Conservation (phyloP, 768 basidiomycete genomes). For the Podaxis pistillaris region DNA sequence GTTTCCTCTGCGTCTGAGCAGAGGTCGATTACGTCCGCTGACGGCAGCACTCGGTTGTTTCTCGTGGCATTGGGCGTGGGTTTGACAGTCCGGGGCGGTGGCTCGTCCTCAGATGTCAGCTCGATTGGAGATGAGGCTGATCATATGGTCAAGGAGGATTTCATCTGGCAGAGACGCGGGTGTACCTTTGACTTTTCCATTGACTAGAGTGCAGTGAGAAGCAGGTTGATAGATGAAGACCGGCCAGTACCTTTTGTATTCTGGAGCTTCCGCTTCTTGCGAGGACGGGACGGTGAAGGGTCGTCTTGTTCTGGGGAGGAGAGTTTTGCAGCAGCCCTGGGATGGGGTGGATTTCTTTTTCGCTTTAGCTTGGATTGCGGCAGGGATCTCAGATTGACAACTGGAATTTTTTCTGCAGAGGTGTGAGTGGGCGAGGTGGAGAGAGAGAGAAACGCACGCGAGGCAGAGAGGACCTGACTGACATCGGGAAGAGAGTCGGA, state of each 20-base stretch:
- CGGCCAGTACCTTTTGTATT: not conserved
- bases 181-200: slow-evolving; percentile 6
- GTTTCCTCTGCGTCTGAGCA: slow-evolving; percentile 22
- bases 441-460: not conserved
- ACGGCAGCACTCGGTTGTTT: not conserved
- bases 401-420: not conserved
- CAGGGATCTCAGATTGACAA: not conserved
- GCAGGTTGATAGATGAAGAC: not conserved
- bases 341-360: not conserved
- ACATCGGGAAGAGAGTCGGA: slow-evolving; percentile 8
- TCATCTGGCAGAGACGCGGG: not conserved
- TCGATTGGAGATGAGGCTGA: slow-evolving; percentile 9
- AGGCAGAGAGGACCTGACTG: not conserved
- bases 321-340: not conserved
- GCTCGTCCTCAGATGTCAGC: slow-evolving; percentile 18
- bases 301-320: not conserved
- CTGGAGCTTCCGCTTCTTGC: slow-evolving; percentile 1
- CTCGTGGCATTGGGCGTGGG: slow-evolving; percentile 1
- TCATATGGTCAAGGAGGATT: not conserved
- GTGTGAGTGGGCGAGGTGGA: not conserved
- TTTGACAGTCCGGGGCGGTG: slow-evolving; percentile 5
- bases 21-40: slow-evolving; percentile 21
- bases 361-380: not conserved
- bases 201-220: not conserved
- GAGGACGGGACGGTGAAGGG: not conserved